Base-by-base conservation (phyloP, 495 filamentous ascomycete species). In the Annulohypoxylon nitens region DNA sequence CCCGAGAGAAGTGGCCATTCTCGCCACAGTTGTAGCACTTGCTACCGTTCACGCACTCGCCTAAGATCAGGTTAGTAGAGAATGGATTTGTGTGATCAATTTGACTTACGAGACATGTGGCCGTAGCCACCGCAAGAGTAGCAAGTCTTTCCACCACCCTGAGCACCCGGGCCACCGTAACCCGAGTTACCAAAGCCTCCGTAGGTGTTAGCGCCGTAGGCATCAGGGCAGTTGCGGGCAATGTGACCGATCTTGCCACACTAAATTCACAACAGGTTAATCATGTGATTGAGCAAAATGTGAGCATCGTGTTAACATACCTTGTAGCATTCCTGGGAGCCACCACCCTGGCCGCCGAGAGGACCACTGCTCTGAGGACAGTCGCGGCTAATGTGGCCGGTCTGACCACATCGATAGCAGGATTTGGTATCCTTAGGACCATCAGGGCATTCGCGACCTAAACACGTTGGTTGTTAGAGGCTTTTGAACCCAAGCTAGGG, bases 21-120 rank as follows among this genome's bases (percentile, higher is more conserved):
- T 97, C 93, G 67, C 96, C 96, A 79, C 96, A 99, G 89, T 98
- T 98, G 90, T 99, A 99, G 90, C 96, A 99, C 88, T 98, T 98
- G 86, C 95, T 94, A 64, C 96, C 96, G 78, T 98, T 96, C 54
- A 97, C 97, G 84, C 96, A 99, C 83, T 98, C 96, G 74, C 86
- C 85, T 87, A 61, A 11, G 45, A 14, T 30, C 39, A 20, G 9
- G 61, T 78, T 75, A 78, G 74, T 54, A 67, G 8, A 33, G 33
- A 37, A 59, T 7, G 39, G 18, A 8, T 8, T 14, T 58, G 14
- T 45, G 33, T 18, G 10, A 3, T 67, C 14, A 51, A 23, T 9
- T 20, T 48, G 8, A 85, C 84, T 76, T 78, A 87, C 95, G 91
- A 76, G 93, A 94, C 91, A 98, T 93, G 86, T 99, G 96, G 72